Base-by-base conservation (phyloP, 352 stramenopile genomes). In the Lagenidium sp. region DNA sequence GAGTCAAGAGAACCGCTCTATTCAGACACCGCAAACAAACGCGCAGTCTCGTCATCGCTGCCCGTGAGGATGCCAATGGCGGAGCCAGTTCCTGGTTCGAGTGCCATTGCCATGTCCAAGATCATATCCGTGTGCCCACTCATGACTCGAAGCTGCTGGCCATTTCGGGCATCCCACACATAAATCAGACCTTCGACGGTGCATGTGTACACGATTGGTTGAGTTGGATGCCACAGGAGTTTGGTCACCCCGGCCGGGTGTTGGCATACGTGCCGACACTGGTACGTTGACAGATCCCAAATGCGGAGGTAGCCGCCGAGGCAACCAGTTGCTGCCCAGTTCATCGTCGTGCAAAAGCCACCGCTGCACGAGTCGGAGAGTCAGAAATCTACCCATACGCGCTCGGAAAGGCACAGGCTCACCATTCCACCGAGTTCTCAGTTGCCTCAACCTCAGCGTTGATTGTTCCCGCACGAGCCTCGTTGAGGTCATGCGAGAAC, bases 291-390 rank as follows among this genome's bases (percentile, higher is more conserved):
- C 32, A 98, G 75, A 63, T 98, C 95, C 94, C 94, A 99, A 53
- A 98, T 97, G 50, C 97, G 96, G 37, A 99, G 51, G 22, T 72
- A 80, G 43, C 95, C 94, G 47, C 97, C 94, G 2, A 97, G 85
- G 25, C 93, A 96, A 21, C 86, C 95, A 1, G 95, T 98, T 16
- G 95, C 94, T 29, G 77, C 88, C 95, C 95, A 98, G 53, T 96
- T 95, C 68, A 94, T 88, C 32, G 86, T 90, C 44, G 77, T 82
- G 51, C 72, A 97, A 57, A 99, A 98, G 16, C 88, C 93, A 13
- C 96, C 94, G 16, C 90, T 94, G 38, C 6, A 47, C 3, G 41
- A 36, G 24, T 2, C 2, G 44, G 6, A 22, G 1, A 38, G 35
- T 36, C 5, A 25, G 2, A 25, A 20, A 24, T n/a, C 30, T 1